A percentile compares a stretch with the other conserved stretches of the same genome.
phyloP scores from a whole-genome alignment of 2,329 filamentous ascomycete genomes.

The Aspergillus vadensis region DNA sequence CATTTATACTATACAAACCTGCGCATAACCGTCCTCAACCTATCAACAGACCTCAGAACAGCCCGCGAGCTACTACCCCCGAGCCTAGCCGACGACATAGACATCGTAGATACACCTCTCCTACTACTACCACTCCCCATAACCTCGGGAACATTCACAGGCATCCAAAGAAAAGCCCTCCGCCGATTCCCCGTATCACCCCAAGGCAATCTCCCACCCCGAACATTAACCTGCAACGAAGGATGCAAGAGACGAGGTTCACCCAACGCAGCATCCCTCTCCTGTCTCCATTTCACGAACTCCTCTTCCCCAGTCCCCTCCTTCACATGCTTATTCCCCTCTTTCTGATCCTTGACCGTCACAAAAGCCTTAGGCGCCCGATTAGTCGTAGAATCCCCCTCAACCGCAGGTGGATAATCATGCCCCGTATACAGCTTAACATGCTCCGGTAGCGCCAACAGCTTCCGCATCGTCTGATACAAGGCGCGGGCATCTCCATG shows the following conservation, averaged over 20 bases:
- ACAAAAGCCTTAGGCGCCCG: background rate
- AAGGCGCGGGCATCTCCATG: slow-evolving; percentile 49
- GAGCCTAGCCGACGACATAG: background rate
- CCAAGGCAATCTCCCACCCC: slow-evolving; percentile 37
- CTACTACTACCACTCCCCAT: background rate
- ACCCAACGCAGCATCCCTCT: slow-evolving; percentile 33
- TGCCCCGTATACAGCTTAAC: slow-evolving; percentile 56
- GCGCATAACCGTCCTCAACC: background rate
- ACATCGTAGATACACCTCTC: no score
- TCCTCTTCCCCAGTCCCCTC: slow-evolving; percentile 28
- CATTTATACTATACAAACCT: background rate
- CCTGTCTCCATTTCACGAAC: slow-evolving; percentile 35
- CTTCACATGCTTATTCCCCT: slow-evolving; percentile 31
- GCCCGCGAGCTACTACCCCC: background rate
- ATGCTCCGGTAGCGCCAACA: slow-evolving; percentile 47
- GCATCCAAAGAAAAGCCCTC: background rate
- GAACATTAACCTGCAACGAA: slow-evolving; percentile 44
- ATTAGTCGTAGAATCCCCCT: slow-evolving; percentile 1
- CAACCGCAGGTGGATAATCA: slow-evolving; percentile 47
- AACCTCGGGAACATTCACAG: background rate
- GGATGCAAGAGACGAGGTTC: slow-evolving; percentile 41
- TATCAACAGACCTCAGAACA: background rate
- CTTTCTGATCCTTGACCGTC: slow-evolving; percentile 20
- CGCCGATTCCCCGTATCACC: background rate
- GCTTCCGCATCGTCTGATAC: slow-evolving; percentile 46